Evolutionary conservation across 139 green algal genomes (phyloP), one percentile per base, ranked within the genome.

Genomic region (Haematococcus sp.): DNA sequence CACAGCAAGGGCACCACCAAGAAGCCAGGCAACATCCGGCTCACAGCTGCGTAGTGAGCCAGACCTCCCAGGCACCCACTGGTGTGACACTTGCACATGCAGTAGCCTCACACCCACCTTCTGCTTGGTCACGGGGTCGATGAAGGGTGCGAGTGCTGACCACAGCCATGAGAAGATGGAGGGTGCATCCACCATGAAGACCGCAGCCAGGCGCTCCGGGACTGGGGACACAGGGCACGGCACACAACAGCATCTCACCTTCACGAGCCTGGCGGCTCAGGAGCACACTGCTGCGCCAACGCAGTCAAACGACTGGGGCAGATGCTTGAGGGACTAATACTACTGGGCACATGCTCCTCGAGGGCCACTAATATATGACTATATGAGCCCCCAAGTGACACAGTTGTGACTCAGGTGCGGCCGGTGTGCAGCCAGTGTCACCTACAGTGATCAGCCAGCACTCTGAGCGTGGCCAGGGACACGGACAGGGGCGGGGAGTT

Each of bases 171-270:
- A 49, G 56, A 88, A 88, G 28, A 88, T 68, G 32, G 68, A 40
- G 40, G 82, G 82, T 1, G 82, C 82, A 68, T 88, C 78, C 54
- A 85, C 76, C 23, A 88, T 73, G 64, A 76, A 85, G 54, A 63
- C 75, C 68, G 73, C 73, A 34, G 74, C 20, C 71, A 88, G 75
- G 0, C 76, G 82, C 82, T 88, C 82, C 30, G 73, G 76, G 19
- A 34, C 22, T 59, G 19, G 11, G 3, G 17, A 13, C 44, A 35
- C 3, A 25, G 2, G 5, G 67, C 28, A 61, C 40, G 11, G 11
- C 7, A 11, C 11, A 49, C 40, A 11, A 19, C 40, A 49, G 40
- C 40, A 19, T 49, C 7, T 7, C 40, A 49, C 7, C 7, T 13
- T 61, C 52, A 61, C 52, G 23, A 4, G 11, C 9, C 20, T 61